Evolutionary conservation across 1,284 basidiomycete species (phyloP).

Genomic region (Sporisorium scitamineum): DNA sequence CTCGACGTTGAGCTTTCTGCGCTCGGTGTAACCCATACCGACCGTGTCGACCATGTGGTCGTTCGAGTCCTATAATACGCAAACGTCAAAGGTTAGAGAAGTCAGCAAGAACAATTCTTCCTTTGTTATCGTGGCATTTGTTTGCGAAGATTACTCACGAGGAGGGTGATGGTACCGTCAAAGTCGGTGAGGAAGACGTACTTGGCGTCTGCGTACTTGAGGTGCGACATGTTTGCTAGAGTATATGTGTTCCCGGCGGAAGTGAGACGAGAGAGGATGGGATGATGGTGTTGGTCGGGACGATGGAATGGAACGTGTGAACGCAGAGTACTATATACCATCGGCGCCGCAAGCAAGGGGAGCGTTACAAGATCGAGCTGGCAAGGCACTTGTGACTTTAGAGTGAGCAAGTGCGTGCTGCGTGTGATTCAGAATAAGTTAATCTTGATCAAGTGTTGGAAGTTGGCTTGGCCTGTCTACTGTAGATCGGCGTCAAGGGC

Average conservation of each 20-base stretch:
- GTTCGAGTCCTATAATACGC: conserved; percentile 57
- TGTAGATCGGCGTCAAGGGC: conserved; percentile 1
- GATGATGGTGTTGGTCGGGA: conserved; percentile 12
- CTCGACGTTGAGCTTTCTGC: conserved; percentile 68
- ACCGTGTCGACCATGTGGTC: conserved; percentile 69
- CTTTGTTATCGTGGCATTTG: background rate
- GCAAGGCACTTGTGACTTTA: background rate
- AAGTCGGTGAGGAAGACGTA: conserved; percentile 68
- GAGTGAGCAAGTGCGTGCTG: background rate
- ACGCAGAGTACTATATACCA: conserved; percentile 6
- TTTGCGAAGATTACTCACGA: conserved; percentile 29
- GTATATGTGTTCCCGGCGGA: background rate
- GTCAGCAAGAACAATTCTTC: background rate
- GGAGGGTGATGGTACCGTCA: conserved; percentile 65
- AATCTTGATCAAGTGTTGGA: too few relatives aligned
- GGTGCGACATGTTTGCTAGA: conserved; percentile 45
- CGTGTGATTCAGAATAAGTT: too few relatives aligned
- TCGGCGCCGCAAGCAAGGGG: background rate
- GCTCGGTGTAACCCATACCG: conserved; percentile 68
- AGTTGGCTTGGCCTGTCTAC: background rate
- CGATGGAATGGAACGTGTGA: background rate
- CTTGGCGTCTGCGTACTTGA: conserved; percentile 66
- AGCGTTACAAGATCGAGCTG: background rate
- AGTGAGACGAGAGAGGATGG: background rate
- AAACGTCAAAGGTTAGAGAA: background rate